Conservation (phyloP, 2,329 filamentous ascomycete species). For the Didymella pinodella region DNA sequence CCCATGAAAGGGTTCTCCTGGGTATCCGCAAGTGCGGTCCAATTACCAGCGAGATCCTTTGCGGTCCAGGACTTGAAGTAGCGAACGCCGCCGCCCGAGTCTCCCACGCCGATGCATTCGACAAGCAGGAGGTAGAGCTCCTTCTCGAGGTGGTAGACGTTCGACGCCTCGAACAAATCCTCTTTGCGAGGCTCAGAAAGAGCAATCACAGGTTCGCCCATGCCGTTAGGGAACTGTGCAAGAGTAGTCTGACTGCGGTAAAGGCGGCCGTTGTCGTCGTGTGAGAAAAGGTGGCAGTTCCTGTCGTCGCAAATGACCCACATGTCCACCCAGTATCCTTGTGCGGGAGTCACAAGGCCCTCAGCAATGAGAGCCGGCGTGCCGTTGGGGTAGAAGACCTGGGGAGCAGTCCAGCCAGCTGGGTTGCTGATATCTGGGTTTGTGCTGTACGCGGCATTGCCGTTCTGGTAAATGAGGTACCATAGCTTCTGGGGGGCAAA, state of each 20-base stretch:
- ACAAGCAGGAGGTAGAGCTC: conserved; percentile 51
- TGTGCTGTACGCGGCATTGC: conserved; percentile 55
- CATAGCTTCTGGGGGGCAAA: conserved; percentile 54
- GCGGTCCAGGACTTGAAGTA: conserved; percentile 55
- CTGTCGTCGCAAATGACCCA: conserved; percentile 53
- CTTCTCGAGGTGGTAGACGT: conserved; percentile 47
- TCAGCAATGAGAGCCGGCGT: conserved; percentile 40
- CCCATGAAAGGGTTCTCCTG: conserved; percentile 52
- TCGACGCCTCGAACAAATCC: conserved; percentile 51
- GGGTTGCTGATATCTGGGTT: conserved; percentile 53
- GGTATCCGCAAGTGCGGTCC: conserved; percentile 49
- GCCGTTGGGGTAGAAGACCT: conserved; percentile 48
- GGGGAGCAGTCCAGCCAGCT: conserved; percentile 50
- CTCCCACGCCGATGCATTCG: conserved; percentile 36
- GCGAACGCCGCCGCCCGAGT: conserved; percentile 45
- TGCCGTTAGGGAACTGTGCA: conserved; percentile 47
- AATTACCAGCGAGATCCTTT: conserved; percentile 42
- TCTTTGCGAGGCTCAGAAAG: conserved; percentile 37
- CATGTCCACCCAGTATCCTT: conserved; percentile 55
- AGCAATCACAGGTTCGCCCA: conserved; percentile 50
- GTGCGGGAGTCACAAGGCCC: conserved; percentile 17
- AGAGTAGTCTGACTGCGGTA: conserved; percentile 52
- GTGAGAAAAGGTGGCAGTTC: conserved; percentile 53
- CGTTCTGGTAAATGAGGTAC: conserved; percentile 56
- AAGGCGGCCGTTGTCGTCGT: conserved; percentile 54